A percentile compares a stretch with the other conserved stretches of the same genome.
Evolutionary conservation across 768 basidiomycete genomes (phyloP).

Genomic region (Austroboletus eburneus): DNA sequence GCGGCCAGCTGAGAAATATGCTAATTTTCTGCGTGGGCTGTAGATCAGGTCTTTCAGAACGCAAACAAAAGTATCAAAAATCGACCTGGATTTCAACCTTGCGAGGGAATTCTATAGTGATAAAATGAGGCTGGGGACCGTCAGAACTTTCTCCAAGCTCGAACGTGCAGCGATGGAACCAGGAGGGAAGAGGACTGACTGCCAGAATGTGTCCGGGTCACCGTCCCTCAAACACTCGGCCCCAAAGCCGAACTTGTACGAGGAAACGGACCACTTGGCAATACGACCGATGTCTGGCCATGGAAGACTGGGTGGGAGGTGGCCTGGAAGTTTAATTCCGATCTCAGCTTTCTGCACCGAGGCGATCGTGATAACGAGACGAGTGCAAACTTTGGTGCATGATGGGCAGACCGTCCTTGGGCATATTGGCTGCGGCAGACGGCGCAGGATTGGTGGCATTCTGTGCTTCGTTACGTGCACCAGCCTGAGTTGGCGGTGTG

Average conservation of each 20-base stretch:
- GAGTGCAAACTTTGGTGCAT: slow-evolving; percentile 34
- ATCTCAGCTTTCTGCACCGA: not conserved
- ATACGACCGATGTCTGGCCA: slow-evolving; percentile 85
- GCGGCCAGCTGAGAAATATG: slow-evolving; percentile 71
- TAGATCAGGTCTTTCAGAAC: slow-evolving; percentile 1
- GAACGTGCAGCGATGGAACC: not conserved
- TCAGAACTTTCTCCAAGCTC: slow-evolving; percentile 56
- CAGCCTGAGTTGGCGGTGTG: not conserved
- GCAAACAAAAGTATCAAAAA: not conserved
- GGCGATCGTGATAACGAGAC: not conserved
- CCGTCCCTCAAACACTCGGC: slow-evolving; percentile 87
- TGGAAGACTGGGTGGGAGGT: slow-evolving; percentile 48
- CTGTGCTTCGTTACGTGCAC: slow-evolving; percentile 11
- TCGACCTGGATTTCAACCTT: slow-evolving; percentile 85
- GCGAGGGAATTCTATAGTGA: slow-evolving; percentile 89
- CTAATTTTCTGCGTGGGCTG: slow-evolving; percentile 71
- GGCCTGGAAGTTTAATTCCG: slow-evolving; percentile 21
- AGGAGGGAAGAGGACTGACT: slow-evolving; percentile 52
- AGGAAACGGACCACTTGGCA: slow-evolving; percentile 95
- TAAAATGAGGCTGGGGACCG: slow-evolving; percentile 95
- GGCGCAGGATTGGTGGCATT: slow-evolving; percentile 11
- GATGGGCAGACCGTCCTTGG: slow-evolving; percentile 36
- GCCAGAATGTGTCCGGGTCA: slow-evolving; percentile 95
- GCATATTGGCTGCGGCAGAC: slow-evolving; percentile 12
- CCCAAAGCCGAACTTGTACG: slow-evolving; percentile 94